A percentile compares a stretch with the other conserved stretches of the same genome.
phyloP scores from a whole-genome alignment of 352 stramenopile species.

The Globisporangium nagaii region DNA sequence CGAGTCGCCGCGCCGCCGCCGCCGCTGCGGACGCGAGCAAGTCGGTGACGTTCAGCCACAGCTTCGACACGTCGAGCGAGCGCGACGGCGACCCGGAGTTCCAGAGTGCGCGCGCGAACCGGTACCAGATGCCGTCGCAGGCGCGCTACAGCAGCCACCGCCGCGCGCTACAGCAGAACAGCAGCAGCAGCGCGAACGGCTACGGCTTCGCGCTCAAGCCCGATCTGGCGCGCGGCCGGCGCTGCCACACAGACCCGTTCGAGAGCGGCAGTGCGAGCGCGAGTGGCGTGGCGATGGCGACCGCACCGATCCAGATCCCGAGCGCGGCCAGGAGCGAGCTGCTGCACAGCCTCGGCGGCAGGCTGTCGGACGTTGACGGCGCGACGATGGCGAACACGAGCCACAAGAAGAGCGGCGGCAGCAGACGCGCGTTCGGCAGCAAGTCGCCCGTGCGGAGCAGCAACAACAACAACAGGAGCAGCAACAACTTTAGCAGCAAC shows the following conservation, averaged over 20 bases:
- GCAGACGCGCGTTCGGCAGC: not conserved
- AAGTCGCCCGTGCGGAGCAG: not conserved
- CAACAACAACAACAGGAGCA: not conserved
- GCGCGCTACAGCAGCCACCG: slow-evolving; percentile 6
- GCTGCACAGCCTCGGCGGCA: not conserved
- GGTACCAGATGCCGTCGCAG: slow-evolving; percentile 6
- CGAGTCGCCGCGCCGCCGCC: slow-evolving; percentile 9
- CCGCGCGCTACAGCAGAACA: not conserved
- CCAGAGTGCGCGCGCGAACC: slow-evolving; percentile 14
- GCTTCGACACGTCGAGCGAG: slow-evolving; percentile 22
- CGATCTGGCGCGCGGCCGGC: slow-evolving; percentile 16
- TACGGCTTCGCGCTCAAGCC: slow-evolving; percentile 24
- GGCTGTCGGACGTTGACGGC: slow-evolving; percentile 14
- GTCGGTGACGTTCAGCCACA: slow-evolving; percentile 12
- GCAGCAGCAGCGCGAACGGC: not conserved
- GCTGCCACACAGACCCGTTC: slow-evolving; percentile 31
- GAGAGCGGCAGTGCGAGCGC: slow-evolving; percentile 12
- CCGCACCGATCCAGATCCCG: slow-evolving; percentile 63
- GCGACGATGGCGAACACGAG: not conserved
- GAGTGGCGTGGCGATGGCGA: slow-evolving; percentile 18
- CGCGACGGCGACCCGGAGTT: slow-evolving; percentile 16
- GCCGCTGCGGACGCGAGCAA: not conserved
- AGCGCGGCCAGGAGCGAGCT: slow-evolving; percentile 7
- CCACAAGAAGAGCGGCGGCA: too few relatives aligned
- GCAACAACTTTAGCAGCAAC: slow-evolving; percentile 1